A percentile compares a stretch with the other conserved stretches of the same genome.
Conservation (phyloP, 345 rosid species). For the Eutrema japonicum region DNA sequence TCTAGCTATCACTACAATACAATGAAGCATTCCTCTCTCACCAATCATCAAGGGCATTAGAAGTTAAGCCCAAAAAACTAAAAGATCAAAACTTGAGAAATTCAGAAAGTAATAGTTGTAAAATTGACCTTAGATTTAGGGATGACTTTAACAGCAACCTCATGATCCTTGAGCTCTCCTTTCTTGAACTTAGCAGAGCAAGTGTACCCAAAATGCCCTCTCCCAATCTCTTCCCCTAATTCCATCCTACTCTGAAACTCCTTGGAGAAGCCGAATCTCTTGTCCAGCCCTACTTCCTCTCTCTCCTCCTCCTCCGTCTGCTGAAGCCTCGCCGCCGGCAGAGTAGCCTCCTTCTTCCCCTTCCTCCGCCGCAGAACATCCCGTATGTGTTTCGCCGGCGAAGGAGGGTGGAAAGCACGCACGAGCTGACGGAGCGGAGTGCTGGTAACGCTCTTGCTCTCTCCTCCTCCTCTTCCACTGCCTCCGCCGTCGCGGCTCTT, state of each 20-base stretch:
- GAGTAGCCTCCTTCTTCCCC: constrained; percentile 46
- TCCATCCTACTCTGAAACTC: constrained; percentile 69
- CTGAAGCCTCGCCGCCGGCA: constrained; percentile 43
- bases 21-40: constrained; percentile 5
- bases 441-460: constrained; percentile 48
- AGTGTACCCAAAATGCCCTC: constrained; percentile 98
- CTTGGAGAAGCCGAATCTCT: constrained; percentile 88
- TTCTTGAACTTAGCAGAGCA: constrained; percentile 91
- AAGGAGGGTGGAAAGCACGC: constrained; percentile 85
- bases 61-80: neutral
- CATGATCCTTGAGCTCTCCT: constrained; percentile 82
- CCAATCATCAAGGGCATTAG: constrained; percentile 10
- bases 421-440: constrained; percentile 76
- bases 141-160: constrained; percentile 92
- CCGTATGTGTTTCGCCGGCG: constrained; percentile 90
- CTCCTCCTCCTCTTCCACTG: constrained; percentile 10
- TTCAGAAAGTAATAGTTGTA: neutral
- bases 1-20: constrained; percentile 6
- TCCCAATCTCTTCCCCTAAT: constrained; percentile 84
- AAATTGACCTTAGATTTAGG: constrained; percentile 82
- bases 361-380: constrained; percentile 69
- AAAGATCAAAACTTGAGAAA: neutral
- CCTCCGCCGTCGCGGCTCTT: constrained; percentile 53
- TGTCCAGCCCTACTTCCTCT: constrained; percentile 65
- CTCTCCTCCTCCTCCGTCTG: constrained; percentile 54